Percentiles rank a stretch among this genome's conserved stretches.
These are phyloP conservation scores for Aspergillus panamensis DNA, from an alignment of 495 filamentous ascomycete species.

Conservation along the genomic window DNA sequence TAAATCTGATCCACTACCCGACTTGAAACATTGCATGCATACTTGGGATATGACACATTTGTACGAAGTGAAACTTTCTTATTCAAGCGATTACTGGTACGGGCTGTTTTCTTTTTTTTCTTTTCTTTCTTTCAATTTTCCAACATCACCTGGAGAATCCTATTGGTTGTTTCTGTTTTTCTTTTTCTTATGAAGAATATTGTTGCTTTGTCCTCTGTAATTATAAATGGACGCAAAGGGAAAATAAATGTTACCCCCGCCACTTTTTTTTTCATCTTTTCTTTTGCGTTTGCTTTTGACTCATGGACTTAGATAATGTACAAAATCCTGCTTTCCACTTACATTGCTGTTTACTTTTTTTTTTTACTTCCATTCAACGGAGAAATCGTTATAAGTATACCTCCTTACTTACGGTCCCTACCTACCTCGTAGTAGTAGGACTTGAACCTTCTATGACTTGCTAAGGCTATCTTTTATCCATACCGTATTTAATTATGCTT, in stretches of 20 bases:
- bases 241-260: neutral
- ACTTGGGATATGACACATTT: constrained; percentile 16
- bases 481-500: too few relatives aligned
- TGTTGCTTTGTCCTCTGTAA: neutral
- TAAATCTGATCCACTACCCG: constrained; percentile 11
- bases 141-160: neutral
- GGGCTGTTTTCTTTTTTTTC: constrained; percentile 11
- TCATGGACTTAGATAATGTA: too few relatives aligned
- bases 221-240: neutral
- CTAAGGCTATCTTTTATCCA: too few relatives aligned
- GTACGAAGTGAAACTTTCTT: constrained; percentile 12
- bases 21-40: constrained; percentile 14
- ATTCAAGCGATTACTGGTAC: constrained; percentile 6
- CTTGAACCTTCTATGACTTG: too few relatives aligned
- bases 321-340: too few relatives aligned
- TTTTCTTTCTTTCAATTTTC: constrained; percentile 11
- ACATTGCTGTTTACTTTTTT: too few relatives aligned
- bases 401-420: too few relatives aligned
- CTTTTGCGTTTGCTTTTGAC: neutral
- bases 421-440: too few relatives aligned
- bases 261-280: constrained; percentile 6
- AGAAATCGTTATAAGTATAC: too few relatives aligned
- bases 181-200: neutral
- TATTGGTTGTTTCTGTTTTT: neutral
- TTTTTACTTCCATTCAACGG: too few relatives aligned